These are phyloP conservation scores for Calocybe indica DNA, from an alignment of 768 basidiomycete species.

Conservation along the genomic window DNA sequence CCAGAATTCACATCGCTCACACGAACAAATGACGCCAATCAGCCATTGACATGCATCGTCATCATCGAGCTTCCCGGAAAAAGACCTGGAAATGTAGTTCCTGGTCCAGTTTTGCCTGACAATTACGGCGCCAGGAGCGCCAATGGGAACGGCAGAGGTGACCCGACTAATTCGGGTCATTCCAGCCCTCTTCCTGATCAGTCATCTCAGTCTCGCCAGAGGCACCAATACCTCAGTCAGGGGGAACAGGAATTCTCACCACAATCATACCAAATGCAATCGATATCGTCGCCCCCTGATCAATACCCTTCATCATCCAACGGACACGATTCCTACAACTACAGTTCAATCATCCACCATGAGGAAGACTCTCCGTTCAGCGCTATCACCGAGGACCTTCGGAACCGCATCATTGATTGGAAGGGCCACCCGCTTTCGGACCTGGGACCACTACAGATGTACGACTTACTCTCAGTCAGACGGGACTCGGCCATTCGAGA, in stretches of 20 bases:
- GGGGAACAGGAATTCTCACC: slow-evolving; percentile 19
- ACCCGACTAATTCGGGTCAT: slow-evolving; percentile 28
- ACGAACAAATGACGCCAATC: slow-evolving; percentile 60
- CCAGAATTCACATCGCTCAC: slow-evolving; percentile 86
- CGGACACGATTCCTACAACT: slow-evolving; percentile 23
- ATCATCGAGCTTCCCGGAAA: slow-evolving; percentile 88
- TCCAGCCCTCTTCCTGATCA: slow-evolving; percentile 37
- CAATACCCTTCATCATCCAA: slow-evolving; percentile 27
- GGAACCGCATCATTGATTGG: slow-evolving; percentile 91
- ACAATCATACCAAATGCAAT: slow-evolving; percentile 20
- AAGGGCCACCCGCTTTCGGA: slow-evolving; percentile 90
- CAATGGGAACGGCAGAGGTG: slow-evolving; percentile 15
- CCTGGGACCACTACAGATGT: slow-evolving; percentile 86
- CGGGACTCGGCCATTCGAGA: slow-evolving; percentile 88
- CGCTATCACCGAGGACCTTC: slow-evolving; percentile 83
- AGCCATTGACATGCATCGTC: slow-evolving; percentile 91
- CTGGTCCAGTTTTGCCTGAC: slow-evolving; percentile 49
- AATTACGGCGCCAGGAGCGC: slow-evolving; percentile 28
- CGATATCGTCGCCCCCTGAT: slow-evolving; percentile 21
- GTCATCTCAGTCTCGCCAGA: slow-evolving; percentile 18
- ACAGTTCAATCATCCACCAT: slow-evolving; percentile 30
- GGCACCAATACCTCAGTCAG: slow-evolving; percentile 14
- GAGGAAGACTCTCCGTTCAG: slow-evolving; percentile 76
- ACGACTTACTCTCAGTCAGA: slow-evolving; percentile 84
- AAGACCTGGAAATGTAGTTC: slow-evolving; percentile 41